Conservation (phyloP, 768 basidiomycete genomes). For the Zangia roseola region DNA sequence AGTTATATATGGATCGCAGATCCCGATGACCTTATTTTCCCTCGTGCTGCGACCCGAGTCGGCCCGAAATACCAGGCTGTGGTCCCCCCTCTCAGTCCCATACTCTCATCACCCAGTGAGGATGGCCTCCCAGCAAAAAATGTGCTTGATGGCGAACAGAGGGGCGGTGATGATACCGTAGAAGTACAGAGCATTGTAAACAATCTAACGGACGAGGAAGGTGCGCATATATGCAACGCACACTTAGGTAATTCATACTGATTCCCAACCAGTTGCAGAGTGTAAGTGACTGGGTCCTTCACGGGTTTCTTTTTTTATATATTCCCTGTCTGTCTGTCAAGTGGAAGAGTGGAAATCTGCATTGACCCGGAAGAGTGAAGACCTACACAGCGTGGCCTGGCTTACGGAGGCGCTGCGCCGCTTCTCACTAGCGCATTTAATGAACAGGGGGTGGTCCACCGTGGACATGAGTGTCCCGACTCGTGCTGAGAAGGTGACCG, state of each 20-base stretch:
- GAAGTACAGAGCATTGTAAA: constrained; percentile 69
- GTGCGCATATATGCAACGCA: constrained; percentile 41
- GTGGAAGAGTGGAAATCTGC: constrained; percentile 66
- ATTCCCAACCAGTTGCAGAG: constrained; percentile 47
- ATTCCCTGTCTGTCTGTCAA: constrained; percentile 26
- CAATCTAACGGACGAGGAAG: constrained; percentile 63
- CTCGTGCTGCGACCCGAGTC: constrained; percentile 87
- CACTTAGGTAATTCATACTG: constrained; percentile 21
- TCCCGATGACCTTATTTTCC: constrained; percentile 95
- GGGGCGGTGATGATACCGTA: constrained; percentile 71
- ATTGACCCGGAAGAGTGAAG: constrained; percentile 51
- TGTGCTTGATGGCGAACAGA: constrained; percentile 42
- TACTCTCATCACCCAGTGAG: constrained; percentile 34
- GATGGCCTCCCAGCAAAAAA: background rate
- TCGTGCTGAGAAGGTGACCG: constrained; percentile 62
- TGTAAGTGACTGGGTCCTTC: constrained; percentile 38
- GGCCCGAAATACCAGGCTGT: constrained; percentile 82
- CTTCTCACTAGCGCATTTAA: constrained; percentile 65
- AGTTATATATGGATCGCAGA: constrained; percentile 51
- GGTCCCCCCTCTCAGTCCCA: constrained; percentile 41
- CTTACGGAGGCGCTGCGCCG: constrained; percentile 72
- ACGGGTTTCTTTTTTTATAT: background rate
- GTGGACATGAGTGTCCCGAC: constrained; percentile 62
- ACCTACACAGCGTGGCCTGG: constrained; percentile 74
- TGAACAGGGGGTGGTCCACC: constrained; percentile 53